Evolutionary conservation across 805 yeast species (phyloP), one percentile per base, ranked within the genome.

Genomic region (Starmerella gropengiesseri): DNA sequence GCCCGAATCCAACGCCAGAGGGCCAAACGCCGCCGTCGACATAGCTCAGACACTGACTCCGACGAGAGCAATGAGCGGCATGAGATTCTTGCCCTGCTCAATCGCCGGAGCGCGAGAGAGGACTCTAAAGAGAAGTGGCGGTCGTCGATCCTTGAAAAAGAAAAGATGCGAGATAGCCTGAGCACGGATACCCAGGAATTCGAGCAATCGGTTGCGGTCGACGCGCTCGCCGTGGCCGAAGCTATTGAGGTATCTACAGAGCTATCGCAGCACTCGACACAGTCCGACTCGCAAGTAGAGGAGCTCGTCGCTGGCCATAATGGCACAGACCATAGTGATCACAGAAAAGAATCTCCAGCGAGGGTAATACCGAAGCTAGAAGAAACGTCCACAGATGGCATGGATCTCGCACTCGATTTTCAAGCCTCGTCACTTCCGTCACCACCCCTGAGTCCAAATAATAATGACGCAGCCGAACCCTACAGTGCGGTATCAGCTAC

Each of bases 1-100:
- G 18, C 39, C 9, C 3, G 31, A 12, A 11, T 25, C 13, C 25
- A 36, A 13, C 16, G 31, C 13, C 22, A 25, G 31, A 16, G 25
- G 8, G 11, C 17, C 9, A 17, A n/a, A 8, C 39, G n/a, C 18
- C 23, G 11, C 11, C 16, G 25, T 14, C 9, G 18, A 22, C 17
- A 17, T 7, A 26, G 21, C 14, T 18, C n/a, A 12, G 31, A 25
- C 25, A 36, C 31, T 4, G 31, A 36, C 28, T 26, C 42, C 1
- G 42, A 37, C 22, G 42, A 33, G 8, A 21, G 18, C 12, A 14
- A 18, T 8, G 41, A 44, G 27, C 27, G 39, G 5, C 40, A 43
- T 20, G 32, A 27, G 9, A 34, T 36, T 7, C 32, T 33, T 16
- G 37, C 12, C 22, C 32, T 30, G 4, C 39, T 37, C 4, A 36